Percentiles rank a stretch among this genome's conserved stretches.
Conservation (phyloP, 345 rosid genomes). For the Populus euphratica region DNA sequence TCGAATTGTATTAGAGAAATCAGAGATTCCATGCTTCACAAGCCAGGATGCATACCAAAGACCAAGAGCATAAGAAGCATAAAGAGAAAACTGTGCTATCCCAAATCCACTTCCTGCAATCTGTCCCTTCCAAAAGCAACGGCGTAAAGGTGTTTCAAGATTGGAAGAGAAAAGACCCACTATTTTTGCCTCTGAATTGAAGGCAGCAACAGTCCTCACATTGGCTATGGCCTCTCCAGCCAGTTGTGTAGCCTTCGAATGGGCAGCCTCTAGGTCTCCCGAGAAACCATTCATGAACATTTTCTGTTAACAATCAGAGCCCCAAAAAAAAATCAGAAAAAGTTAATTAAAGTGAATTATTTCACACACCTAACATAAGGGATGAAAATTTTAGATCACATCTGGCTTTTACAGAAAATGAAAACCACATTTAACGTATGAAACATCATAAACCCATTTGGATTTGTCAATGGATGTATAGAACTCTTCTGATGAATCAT, state of each 20-base stretch:
- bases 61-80: constrained; percentile 97
- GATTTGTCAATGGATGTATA: background rate
- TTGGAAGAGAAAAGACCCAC: constrained; percentile 75
- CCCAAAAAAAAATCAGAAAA: background rate
- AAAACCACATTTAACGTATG: background rate
- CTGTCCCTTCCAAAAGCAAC: constrained; percentile 99
- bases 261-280: constrained; percentile 90
- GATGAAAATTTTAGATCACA: background rate
- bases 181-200: constrained; percentile 86
- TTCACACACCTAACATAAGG: background rate
- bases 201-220: constrained; percentile 92
- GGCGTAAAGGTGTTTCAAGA: constrained; percentile 69
- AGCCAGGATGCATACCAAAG: constrained; percentile 99
- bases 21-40: constrained; percentile 96
- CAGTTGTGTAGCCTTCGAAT: constrained; percentile 89
- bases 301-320: constrained; percentile 50
- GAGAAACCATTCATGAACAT: constrained; percentile 98
- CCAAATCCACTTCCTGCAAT: constrained; percentile 96
- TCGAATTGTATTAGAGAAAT: constrained; percentile 91
- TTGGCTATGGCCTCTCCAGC: constrained; percentile 98
- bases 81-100: constrained; percentile 86
- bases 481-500: background rate
- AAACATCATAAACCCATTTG: background rate
- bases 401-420: background rate
- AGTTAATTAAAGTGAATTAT: background rate